phyloP scores from a whole-genome alignment of 352 stramenopile species.

The Phytophthora vignae region DNA sequence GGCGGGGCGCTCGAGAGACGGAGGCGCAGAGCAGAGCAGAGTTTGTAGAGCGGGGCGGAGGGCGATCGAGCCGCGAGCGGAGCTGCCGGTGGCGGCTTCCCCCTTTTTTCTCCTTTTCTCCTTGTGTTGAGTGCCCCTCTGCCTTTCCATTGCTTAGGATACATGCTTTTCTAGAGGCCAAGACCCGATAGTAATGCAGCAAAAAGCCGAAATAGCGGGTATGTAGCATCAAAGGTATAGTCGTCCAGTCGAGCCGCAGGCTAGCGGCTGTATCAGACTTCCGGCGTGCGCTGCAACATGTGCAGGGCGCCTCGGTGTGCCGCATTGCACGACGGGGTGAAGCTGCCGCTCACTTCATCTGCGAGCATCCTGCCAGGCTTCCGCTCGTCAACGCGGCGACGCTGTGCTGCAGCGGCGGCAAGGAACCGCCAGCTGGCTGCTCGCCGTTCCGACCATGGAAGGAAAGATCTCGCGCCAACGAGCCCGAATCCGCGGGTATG shows the following conservation, averaged over 20 bases:
- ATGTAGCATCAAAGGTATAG: background rate
- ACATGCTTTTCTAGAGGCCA: background rate
- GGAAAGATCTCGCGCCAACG: background rate
- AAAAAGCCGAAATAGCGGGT: background rate
- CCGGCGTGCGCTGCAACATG: background rate
- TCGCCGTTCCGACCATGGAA: background rate
- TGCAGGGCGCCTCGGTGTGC: background rate
- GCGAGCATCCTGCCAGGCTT: too few relatives aligned
- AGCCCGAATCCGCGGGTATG: background rate
- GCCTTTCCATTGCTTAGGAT: conserved; percentile 22
- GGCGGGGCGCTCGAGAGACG: conserved; percentile 21
- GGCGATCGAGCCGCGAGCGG: conserved; percentile 1
- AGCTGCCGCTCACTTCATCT: too few relatives aligned
- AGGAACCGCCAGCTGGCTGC: too few relatives aligned
- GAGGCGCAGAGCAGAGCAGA: conserved; percentile 9
- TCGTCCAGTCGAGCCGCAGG: background rate
- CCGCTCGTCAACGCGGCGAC: too few relatives aligned
- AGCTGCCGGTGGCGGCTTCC: conserved; percentile 15
- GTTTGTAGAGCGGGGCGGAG: background rate
- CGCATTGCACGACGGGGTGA: too few relatives aligned
- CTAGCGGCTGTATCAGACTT: background rate
- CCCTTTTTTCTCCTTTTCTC: conserved; percentile 38
- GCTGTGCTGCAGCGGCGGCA: too few relatives aligned
- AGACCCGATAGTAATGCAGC: too few relatives aligned
- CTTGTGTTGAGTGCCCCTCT: conserved; percentile 25